A percentile compares a stretch with the other conserved stretches of the same genome.
Conservation (phyloP, 345 rosid genomes). For the Aquilaria yunnanensis region DNA sequence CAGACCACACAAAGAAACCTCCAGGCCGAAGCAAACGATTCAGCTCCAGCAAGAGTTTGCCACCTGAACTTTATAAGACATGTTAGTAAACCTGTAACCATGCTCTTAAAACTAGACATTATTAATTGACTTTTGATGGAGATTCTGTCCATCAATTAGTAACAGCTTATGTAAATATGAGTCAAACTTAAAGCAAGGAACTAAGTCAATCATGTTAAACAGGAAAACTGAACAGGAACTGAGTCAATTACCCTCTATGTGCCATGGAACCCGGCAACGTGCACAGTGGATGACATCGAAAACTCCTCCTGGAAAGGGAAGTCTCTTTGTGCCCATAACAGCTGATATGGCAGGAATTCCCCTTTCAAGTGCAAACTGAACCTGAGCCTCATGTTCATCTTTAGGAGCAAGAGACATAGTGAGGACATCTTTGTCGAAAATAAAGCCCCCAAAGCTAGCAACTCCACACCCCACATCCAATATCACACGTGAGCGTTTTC, state of each 20-base stretch:
- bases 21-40: slow-evolving; percentile 85
- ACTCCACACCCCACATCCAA: slow-evolving; percentile 99
- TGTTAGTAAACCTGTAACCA: slow-evolving; percentile 2
- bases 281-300: slow-evolving; percentile 96
- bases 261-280: slow-evolving; percentile 99
- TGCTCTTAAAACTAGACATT: no score
- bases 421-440: slow-evolving; percentile 80
- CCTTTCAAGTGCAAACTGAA: slow-evolving; percentile 96
- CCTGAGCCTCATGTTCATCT: slow-evolving; percentile 99
- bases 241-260: slow-evolving; percentile 71
- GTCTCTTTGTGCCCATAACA: slow-evolving; percentile 95
- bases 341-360: slow-evolving; percentile 98
- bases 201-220: not conserved
- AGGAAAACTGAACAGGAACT: not conserved
- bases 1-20: slow-evolving; percentile 95
- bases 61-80: slow-evolving; percentile 38
- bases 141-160: not conserved
- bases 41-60: slow-evolving; percentile 87
- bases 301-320: slow-evolving; percentile 89
- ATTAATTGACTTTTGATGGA: no score
- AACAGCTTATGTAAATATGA: not conserved
- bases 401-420: slow-evolving; percentile 97
- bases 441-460: slow-evolving; percentile 97
- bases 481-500: slow-evolving; percentile 70
- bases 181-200: not conserved